Evolutionary conservation across 495 filamentous ascomycete genomes (phyloP).

Genomic region (Hyaloscypha finlandica): DNA sequence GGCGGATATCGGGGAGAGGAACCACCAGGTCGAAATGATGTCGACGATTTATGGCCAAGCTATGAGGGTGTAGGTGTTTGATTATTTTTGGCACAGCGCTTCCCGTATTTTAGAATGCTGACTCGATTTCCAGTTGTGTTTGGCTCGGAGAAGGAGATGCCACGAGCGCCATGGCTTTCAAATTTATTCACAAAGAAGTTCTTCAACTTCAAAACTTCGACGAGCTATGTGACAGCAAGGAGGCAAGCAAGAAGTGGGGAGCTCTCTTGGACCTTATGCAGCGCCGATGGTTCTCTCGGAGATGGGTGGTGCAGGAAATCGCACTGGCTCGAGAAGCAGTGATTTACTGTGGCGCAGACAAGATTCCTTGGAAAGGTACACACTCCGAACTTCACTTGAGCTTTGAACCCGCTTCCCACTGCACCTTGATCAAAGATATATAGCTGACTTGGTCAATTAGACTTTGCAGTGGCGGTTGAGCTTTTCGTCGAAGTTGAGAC

Average conservation of each 20-base stretch:
- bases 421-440: too few relatives aligned
- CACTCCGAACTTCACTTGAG: not conserved
- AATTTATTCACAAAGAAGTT: conserved; percentile 13
- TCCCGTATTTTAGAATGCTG: too few relatives aligned
- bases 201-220: conserved; percentile 19
- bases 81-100: too few relatives aligned
- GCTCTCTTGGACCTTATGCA: conserved; percentile 37
- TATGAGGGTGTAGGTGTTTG: not conserved
- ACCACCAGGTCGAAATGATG: conserved; percentile 33
- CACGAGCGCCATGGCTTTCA: not conserved
- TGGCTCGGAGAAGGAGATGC: conserved; percentile 6
- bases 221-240: conserved; percentile 18
- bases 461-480: conserved; percentile 32
- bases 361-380: conserved; percentile 28
- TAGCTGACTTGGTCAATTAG: not conserved
- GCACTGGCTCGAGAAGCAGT: conserved; percentile 35
- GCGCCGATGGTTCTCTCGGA: conserved; percentile 36
- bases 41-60: conserved; percentile 29
- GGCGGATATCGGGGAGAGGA: conserved; percentile 22
- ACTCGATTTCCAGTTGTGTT: not conserved
- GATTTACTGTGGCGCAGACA: conserved; percentile 34
- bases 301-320: conserved; percentile 43
- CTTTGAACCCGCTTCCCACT: too few relatives aligned
- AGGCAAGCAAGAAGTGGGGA: conserved; percentile 27
- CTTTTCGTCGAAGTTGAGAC: conserved; percentile 9